Evolutionary conservation across 352 stramenopile species (phyloP).

Genomic region (Pythium dissimile): DNA sequence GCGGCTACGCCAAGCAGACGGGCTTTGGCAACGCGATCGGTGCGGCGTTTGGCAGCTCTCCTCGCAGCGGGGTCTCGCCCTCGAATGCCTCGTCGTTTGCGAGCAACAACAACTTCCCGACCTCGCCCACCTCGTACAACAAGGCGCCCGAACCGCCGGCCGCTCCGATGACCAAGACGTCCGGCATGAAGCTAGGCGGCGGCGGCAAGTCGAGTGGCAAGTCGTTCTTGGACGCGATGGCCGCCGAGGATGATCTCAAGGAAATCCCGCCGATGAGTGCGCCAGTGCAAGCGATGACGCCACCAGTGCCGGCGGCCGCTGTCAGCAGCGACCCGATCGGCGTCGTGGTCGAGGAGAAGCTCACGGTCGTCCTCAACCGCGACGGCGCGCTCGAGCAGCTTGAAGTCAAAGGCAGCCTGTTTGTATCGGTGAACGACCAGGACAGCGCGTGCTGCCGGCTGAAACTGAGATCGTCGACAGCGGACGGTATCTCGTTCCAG

Average conservation of each 20-base stretch:
- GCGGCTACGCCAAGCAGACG: conserved; percentile 50
- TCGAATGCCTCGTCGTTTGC: conserved; percentile 25
- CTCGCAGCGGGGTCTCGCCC: conserved; percentile 34
- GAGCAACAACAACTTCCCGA: conserved; percentile 31
- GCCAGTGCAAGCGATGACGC: conserved; percentile 52
- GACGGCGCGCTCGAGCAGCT: conserved; percentile 81
- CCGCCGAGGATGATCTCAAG: conserved; percentile 81
- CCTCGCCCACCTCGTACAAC: conserved; percentile 70
- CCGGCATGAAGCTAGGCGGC: conserved; percentile 35
- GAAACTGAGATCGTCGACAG: conserved; percentile 61
- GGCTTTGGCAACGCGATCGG: conserved; percentile 73
- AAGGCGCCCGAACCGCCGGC: conserved; percentile 38
- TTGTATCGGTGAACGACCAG: conserved; percentile 79
- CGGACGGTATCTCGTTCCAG: conserved; percentile 77
- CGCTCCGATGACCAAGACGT: conserved; percentile 48
- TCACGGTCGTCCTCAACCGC: conserved; percentile 78
- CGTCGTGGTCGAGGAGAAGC: conserved; percentile 84
- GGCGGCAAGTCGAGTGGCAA: conserved; percentile 53
- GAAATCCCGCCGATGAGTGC: conserved; percentile 83
- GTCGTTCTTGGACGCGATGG: conserved; percentile 86
- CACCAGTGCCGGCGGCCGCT: conserved; percentile 51
- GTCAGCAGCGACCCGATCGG: conserved; percentile 82
- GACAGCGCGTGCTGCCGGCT: conserved; percentile 64
- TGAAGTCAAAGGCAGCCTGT: conserved; percentile 86
- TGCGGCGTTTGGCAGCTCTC: conserved; percentile 64